A percentile compares a stretch with the other conserved stretches of the same genome.
These are phyloP conservation scores for Fistulina hepatica DNA, from an alignment of 1,284 basidiomycete genomes.

Conservation along the genomic window DNA sequence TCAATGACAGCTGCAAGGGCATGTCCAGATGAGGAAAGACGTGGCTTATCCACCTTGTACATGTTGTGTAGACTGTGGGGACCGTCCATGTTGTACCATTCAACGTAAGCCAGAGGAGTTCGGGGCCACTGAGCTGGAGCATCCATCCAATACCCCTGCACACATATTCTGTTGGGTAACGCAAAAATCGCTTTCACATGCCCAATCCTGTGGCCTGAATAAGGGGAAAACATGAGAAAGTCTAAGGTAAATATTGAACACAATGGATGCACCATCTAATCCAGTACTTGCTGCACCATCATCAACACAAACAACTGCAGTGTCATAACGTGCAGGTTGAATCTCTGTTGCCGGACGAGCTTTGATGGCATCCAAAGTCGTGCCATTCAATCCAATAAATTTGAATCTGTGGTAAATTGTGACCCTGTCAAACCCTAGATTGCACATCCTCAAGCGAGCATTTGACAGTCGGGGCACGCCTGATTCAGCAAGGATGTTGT, in stretches of 20 bases:
- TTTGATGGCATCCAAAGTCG: neutral
- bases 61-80: neutral
- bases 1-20: neutral
- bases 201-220: conserved; percentile 1
- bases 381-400: neutral
- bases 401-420: neutral
- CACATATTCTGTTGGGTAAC: neutral
- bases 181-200: conserved; percentile 1
- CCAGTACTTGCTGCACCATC: neutral
- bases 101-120: conserved; percentile 2
- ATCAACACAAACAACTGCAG: neutral
- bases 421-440: neutral
- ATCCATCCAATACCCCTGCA: neutral
- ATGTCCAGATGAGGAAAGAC: neutral
- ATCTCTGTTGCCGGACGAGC: neutral
- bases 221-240: neutral
- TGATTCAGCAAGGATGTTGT: no score
- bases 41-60: neutral
- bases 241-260: neutral
- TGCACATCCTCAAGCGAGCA: neutral
- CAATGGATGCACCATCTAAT: neutral
- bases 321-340: conserved; percentile 1
- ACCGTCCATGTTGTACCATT: conserved; percentile 1
- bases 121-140: conserved; percentile 1
- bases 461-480: neutral